These are phyloP conservation scores for Cadophora luteo-olivacea DNA, from an alignment of 2,329 filamentous ascomycete species.

Conservation along the genomic window DNA sequence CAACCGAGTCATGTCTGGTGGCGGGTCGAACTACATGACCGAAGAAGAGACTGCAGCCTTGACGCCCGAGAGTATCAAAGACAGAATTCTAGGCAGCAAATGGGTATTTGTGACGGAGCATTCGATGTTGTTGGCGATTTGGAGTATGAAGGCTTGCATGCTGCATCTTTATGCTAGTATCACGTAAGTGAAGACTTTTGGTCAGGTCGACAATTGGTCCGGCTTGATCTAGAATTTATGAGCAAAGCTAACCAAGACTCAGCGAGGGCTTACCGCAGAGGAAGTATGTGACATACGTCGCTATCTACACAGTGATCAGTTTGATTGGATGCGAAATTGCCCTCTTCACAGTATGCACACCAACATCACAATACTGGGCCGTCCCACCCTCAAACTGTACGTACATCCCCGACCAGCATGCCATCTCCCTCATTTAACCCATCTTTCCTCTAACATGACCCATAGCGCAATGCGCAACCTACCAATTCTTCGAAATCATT, in stretches of 20 bases:
- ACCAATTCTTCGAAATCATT: constrained; percentile 53
- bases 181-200: constrained; percentile 15
- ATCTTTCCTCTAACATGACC: neutral
- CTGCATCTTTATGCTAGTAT: constrained; percentile 48
- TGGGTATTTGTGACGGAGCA: constrained; percentile 57
- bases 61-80: constrained; percentile 46
- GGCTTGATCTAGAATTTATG: no score
- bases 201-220: no score
- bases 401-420: no score
- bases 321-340: constrained; percentile 52
- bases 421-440: no score
- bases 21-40: constrained; percentile 55
- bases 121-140: constrained; percentile 55
- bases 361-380: constrained; percentile 55
- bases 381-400: constrained; percentile 51
- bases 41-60: constrained; percentile 48
- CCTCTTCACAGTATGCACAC: constrained; percentile 54
- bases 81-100: constrained; percentile 52
- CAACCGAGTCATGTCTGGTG: constrained; percentile 52
- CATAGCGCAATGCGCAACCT: constrained; percentile 53
- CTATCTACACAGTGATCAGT: constrained; percentile 49
- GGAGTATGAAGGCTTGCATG: constrained; percentile 52
- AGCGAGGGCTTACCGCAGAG: constrained; percentile 10
- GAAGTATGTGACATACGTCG: constrained; percentile 42
- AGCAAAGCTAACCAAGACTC: neutral